A percentile compares a stretch with the other conserved stretches of the same genome.
Evolutionary conservation across 108 stramenopile species (phyloP).

Genomic region (Pseudonitzschia delicatissima): DNA sequence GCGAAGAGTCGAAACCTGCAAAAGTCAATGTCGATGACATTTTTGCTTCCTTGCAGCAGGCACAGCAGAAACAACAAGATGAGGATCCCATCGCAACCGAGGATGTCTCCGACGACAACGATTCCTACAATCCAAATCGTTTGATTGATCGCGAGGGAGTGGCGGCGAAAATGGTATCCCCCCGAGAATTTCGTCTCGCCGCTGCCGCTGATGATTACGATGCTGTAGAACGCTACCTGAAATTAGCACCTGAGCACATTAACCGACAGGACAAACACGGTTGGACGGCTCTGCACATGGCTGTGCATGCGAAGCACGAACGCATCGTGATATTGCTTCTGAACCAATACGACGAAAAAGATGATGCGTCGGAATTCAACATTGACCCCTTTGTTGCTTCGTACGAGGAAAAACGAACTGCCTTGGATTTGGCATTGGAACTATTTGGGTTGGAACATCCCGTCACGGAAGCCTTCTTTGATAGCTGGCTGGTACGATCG

Average conservation of each 20-base stretch:
- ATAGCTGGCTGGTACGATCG: background rate
- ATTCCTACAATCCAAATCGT: background rate
- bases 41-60: slow-evolving; percentile 20
- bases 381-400: background rate
- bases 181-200: slow-evolving; percentile 30
- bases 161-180: slow-evolving; percentile 21
- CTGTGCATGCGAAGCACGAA: slow-evolving; percentile 10
- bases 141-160: slow-evolving; percentile 2
- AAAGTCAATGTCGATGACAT: slow-evolving; percentile 22
- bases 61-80: background rate
- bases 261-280: slow-evolving; percentile 33
- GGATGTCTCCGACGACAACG: background rate
- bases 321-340: slow-evolving; percentile 6
- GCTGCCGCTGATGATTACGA: slow-evolving; percentile 25
- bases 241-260: slow-evolving; percentile 6
- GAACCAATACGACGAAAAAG: background rate
- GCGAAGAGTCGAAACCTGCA: background rate
- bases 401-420: background rate
- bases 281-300: slow-evolving; percentile 34
- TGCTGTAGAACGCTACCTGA: slow-evolving; percentile 4
- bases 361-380: background rate
- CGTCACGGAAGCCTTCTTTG: background rate
- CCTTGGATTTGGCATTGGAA: slow-evolving; percentile 2
- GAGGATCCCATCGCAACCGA: background rate
- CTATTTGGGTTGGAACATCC: slow-evolving; percentile 12